Base-by-base conservation (phyloP, 1,284 basidiomycete genomes). In the Pseudozyma sp. region DNA sequence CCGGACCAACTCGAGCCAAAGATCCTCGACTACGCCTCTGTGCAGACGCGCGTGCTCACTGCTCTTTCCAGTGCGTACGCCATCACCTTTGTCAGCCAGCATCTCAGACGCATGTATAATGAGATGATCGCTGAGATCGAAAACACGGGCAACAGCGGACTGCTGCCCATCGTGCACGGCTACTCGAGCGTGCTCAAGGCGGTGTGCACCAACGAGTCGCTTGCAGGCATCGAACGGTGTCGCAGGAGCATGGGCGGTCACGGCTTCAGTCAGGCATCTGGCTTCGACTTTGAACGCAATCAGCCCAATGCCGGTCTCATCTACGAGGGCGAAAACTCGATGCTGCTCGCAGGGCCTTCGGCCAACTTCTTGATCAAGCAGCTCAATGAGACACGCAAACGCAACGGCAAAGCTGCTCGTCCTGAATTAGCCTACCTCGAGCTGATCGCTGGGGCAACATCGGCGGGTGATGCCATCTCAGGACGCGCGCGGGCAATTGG, bases 251-350 rank as follows among this genome's bases (percentile, higher is more conserved):
- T 79, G 77, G 78, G 78, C 24, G 78, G 78, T 7, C 73, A 78
- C 35, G 78, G 78, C 13, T 80, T 74, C 58, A 65, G 60, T 35
- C 68, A 71, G 34, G 76, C 76, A 7, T 47, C 62, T 11, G 77
- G 78, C 16, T 70, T 80, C 29, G 78, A 80, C 54, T 76, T 78
- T 49, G 78, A 78, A 40, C 58, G 68, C 30, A 75, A 78, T 35
- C 78, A 80, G 60, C 78, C 78, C 31, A 73, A 68, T 17, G 77
- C 77, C n/a, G 74, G 74, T 11, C 55, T 80, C 19, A 80, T 75
- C 34, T 80, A 80, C 45, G 78, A 80, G 45, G 78, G 77, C 5
- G 78, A 80, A 17, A 80, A 78, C 39, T 69, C 78, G 43, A 78
- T 80, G 74, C 68, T 80, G 13, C 52, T 80, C 30, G 64, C 71